Conservation (phyloP, 208 protist species). For the Acanthamoeba castellanii region DNA sequence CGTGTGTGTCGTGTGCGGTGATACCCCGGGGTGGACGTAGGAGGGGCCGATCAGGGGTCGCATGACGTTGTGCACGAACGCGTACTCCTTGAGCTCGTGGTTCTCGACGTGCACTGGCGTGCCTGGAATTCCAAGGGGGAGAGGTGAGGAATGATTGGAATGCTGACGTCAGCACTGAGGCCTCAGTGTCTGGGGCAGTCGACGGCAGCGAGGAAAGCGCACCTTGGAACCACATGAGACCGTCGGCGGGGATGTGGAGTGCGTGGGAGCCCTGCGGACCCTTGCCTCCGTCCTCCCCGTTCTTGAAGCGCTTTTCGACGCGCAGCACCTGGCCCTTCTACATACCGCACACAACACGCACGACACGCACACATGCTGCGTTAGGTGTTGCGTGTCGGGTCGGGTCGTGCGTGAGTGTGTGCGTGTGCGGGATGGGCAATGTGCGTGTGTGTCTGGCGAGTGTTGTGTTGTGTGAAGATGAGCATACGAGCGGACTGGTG, state of each 20-base stretch:
- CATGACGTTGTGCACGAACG: constrained; percentile 73
- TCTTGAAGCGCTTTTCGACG: constrained; percentile 68
- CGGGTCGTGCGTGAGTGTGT: background rate
- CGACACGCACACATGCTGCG: background rate
- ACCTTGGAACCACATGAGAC: constrained; percentile 70
- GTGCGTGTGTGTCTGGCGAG: too few species aligned
- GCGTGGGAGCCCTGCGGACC: constrained; percentile 16
- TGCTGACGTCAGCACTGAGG: too few species aligned
- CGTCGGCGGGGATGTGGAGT: constrained; percentile 69
- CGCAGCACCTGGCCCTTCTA: constrained; percentile 69
- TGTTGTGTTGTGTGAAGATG: background rate
- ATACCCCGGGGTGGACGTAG: constrained; percentile 70
- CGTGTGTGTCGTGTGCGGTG: background rate
- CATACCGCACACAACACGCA: background rate
- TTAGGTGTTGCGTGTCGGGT: background rate
- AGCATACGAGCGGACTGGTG: background rate
- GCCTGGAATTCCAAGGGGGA: background rate
- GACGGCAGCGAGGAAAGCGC: too few species aligned
- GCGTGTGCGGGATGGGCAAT: background rate
- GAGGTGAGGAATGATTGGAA: background rate
- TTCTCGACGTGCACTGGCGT: constrained; percentile 67
- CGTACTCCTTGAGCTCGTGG: constrained; percentile 73
- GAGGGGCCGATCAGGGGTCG: constrained; percentile 20
- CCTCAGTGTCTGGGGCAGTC: too few species aligned
- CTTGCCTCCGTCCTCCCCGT: background rate